Conservation (phyloP, 495 filamentous ascomycete genomes). For the Filosporella fistucella region DNA sequence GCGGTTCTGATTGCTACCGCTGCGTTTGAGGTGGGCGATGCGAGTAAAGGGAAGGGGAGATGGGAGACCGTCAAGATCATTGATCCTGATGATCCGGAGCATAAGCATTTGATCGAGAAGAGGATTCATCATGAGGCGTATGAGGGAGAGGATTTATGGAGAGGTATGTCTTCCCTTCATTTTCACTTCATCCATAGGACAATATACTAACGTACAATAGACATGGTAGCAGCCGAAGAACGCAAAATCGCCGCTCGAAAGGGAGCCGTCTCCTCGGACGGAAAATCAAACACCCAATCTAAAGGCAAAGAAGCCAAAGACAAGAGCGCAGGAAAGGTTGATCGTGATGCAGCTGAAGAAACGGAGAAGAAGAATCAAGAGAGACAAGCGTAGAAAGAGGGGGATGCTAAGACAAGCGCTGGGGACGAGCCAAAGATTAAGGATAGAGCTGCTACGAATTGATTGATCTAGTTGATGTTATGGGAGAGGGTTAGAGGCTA, state of each 20-base stretch:
- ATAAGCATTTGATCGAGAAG: constrained; percentile 71
- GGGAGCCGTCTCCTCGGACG: constrained; percentile 40
- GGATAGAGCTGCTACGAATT: too few species aligned
- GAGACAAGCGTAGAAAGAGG: constrained; percentile 24
- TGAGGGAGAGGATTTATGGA: constrained; percentile 82
- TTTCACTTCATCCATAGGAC: background rate
- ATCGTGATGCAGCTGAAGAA: constrained; percentile 11
- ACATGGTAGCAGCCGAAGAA: constrained; percentile 81
- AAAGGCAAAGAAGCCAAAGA: constrained; percentile 19
- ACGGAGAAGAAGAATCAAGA: constrained; percentile 12
- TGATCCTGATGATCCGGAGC: constrained; percentile 65
- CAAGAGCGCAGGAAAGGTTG: constrained; percentile 19
- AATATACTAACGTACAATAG: constrained; percentile 23
- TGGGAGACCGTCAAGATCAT: constrained; percentile 71
- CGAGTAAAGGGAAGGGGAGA: constrained; percentile 66
- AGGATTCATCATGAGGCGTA: constrained; percentile 66
- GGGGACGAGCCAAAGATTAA: too few species aligned
- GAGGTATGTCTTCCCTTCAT: constrained; percentile 44
- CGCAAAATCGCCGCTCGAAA: constrained; percentile 55
- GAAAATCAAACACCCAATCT: background rate
- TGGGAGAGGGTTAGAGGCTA: too few species aligned
- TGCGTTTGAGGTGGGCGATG: constrained; percentile 84
- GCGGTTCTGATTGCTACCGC: constrained; percentile 84
- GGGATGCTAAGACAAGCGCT: constrained; percentile 1
- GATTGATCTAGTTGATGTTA: too few species aligned